A percentile compares a stretch with the other conserved stretches of the same genome.
These are phyloP conservation scores for Annona squamosa DNA, from an alignment of 164 flowering plant genomes.

Conservation along the genomic window DNA sequence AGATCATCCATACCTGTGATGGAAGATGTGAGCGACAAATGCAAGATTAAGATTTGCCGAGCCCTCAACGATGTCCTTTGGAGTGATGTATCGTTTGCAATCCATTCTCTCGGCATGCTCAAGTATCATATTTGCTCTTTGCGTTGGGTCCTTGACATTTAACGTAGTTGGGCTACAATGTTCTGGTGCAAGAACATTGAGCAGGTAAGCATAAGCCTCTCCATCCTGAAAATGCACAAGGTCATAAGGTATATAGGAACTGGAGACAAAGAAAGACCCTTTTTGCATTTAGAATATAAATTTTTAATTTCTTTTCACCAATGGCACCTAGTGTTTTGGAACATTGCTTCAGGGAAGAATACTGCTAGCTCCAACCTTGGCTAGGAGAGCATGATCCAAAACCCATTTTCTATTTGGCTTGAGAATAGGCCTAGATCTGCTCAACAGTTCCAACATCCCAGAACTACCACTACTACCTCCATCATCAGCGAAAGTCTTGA, in stretches of 20 bases:
- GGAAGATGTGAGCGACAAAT: conserved; percentile 89
- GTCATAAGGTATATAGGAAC: neutral
- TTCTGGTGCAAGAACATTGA: conserved; percentile 95
- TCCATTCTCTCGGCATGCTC: conserved; percentile 88
- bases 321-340: no score
- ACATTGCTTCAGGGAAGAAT: no score
- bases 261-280: no score
- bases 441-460: no score
- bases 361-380: no score
- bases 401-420: no score
- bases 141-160: conserved; percentile 60
- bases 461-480: no score
- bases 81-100: conserved; percentile 73
- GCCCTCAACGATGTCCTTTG: conserved; percentile 84
- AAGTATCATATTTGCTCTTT: conserved; percentile 70
- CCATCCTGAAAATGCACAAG: conserved; percentile 52
- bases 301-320: no score
- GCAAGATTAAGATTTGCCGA: conserved; percentile 86
- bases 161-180: conserved; percentile 54
- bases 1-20: conserved; percentile 46
- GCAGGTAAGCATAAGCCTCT: conserved; percentile 86
- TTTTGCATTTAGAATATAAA: no score
- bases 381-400: no score
- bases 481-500: no score
- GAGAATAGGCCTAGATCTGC: no score